Evolutionary conservation across 495 filamentous ascomycete genomes (phyloP).

Genomic region (Saxophila tyrrhenica): DNA sequence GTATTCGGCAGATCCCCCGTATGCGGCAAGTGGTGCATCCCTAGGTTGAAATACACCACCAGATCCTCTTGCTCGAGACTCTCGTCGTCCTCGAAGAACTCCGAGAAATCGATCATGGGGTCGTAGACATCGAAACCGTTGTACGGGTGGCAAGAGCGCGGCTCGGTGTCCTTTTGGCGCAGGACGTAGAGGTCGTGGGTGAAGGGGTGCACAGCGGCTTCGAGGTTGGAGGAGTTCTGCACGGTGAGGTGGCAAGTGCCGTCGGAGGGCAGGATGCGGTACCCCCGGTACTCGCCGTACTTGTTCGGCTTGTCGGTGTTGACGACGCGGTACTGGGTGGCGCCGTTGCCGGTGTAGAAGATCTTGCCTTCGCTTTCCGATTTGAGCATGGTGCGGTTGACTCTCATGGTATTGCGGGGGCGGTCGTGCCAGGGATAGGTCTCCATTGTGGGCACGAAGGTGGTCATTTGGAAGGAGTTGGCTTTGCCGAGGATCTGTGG

Average conservation of each 20-base stretch:
- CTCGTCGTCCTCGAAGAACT: slow-evolving; percentile 45
- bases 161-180: slow-evolving; percentile 44
- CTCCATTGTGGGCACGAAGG: slow-evolving; percentile 27
- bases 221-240: slow-evolving; percentile 37
- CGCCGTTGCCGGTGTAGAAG: slow-evolving; percentile 39
- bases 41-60: slow-evolving; percentile 43
- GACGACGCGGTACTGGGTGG: slow-evolving; percentile 37
- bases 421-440: slow-evolving; percentile 39
- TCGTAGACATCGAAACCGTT: slow-evolving; percentile 37
- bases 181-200: slow-evolving; percentile 39
- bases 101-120: slow-evolving; percentile 42
- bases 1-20: slow-evolving; percentile 44
- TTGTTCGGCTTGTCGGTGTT: slow-evolving; percentile 41
- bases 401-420: slow-evolving; percentile 42
- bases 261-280: slow-evolving; percentile 37
- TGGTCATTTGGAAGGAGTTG: slow-evolving; percentile 39
- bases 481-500: slow-evolving; percentile 37
- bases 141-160: slow-evolving; percentile 31
- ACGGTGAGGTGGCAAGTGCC: slow-evolving; percentile 37
- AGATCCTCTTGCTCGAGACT: slow-evolving; percentile 41
- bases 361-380: slow-evolving; percentile 37
- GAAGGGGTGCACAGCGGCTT: slow-evolving; percentile 36
- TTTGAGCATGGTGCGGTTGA: slow-evolving; percentile 34
- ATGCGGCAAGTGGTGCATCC: slow-evolving; percentile 48
- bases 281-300: slow-evolving; percentile 46